Evolutionary conservation across 805 yeast species (phyloP), one percentile per base, ranked within the genome.

Genomic region (Cyberlindnera petersonii): DNA sequence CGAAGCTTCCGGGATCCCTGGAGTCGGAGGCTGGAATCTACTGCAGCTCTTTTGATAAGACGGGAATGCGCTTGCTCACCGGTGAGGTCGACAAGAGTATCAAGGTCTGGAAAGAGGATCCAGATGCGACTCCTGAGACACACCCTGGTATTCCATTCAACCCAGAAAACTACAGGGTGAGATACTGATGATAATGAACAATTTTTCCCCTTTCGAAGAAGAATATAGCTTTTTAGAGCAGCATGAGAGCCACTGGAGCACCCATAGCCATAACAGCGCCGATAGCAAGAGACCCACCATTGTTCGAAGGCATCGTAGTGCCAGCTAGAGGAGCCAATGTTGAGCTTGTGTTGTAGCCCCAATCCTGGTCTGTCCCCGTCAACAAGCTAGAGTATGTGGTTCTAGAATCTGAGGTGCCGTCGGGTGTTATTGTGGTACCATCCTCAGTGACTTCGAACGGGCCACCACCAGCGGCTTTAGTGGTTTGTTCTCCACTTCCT

Each of bases 21-120:
- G 79, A 73, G 6, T 69, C 86, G 35, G 88, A 81, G 49, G 63
- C 67, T 20, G 82, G 94, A 8, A 75, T 91, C 6, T 68, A 81
- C 47, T 71, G 87, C 9, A 75, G 88, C 27, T 57, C 77, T 2
- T 87, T 87, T 58, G 97, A 93, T 59, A 65, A 70, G 57, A 79
- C 87, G 43, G 96, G 97, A 0, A 61, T 79, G 50, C 72, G 96
- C 33, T 63, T 93, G 41, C 72, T 93, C 16, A 86, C 96, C 2
- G 87, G 96, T 34, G 95, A 86, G 52, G 79, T 86, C n/a, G 98
- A 91, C 61, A 89, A 89, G 56, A 79, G 85, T 56, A 75, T 86
- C 27, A 85, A 82, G 56, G 66, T 86, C 1, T 86, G 93, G 91
- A 72, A 66, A 35, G 75, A 74, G 43, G 68, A 61, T 21, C 50